These are phyloP conservation scores for Solanum pimpinellifolium DNA, from an alignment of 257 asterid species.

Conservation along the genomic window DNA sequence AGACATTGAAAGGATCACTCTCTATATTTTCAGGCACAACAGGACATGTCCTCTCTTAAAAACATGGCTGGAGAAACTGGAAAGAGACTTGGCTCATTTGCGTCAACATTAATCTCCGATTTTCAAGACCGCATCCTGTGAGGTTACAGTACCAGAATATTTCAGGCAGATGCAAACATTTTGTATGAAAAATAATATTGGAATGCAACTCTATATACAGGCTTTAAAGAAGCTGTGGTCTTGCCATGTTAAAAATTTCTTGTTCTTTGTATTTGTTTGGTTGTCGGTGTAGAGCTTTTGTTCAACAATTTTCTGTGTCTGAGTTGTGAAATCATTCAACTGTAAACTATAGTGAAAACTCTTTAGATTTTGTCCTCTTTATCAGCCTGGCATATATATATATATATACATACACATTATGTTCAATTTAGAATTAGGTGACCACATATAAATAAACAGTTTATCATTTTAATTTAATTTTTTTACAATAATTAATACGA, in stretches of 20 bases:
- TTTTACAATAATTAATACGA: too few relatives aligned
- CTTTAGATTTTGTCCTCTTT: not conserved
- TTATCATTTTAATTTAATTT: too few relatives aligned
- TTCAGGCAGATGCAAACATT: not conserved
- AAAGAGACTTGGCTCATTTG: slow-evolving; percentile 72
- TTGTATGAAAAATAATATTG: not conserved
- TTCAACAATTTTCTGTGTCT: not conserved
- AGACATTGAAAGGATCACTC: not conserved
- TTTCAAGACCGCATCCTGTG: slow-evolving; percentile 88
- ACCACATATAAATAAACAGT: too few relatives aligned
- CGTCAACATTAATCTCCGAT: slow-evolving; percentile 66
- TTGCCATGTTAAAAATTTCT: not conserved
- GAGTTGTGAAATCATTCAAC: not conserved
- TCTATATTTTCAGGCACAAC: slow-evolving; percentile 62
- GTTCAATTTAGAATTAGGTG: too few relatives aligned
- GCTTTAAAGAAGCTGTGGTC: not conserved
- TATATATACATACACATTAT: not conserved
- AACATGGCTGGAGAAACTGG: slow-evolving; percentile 97
- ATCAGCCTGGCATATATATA: not conserved
- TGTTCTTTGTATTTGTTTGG: not conserved
- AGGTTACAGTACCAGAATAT: not conserved
- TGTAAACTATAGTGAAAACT: not conserved
- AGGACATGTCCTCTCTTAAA: slow-evolving; percentile 80
- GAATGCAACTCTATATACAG: not conserved
- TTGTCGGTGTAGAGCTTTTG: not conserved